Conservation (phyloP, 257 asterid species). For the Penstemon davidsonii region DNA sequence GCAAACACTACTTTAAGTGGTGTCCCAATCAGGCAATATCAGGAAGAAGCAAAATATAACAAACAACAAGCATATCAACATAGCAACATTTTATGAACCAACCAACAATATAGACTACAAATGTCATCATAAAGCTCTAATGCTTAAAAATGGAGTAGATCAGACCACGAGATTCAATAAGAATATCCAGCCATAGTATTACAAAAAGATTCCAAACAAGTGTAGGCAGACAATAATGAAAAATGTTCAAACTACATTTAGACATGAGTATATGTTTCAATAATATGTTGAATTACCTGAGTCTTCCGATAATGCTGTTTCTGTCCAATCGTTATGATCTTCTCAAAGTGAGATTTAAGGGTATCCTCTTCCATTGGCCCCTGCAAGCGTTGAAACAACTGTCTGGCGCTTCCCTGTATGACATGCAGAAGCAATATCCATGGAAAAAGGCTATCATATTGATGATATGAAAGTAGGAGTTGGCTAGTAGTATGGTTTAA, state of each 20-base stretch:
- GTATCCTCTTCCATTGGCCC: conserved; percentile 98
- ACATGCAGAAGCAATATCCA: conserved; percentile 33
- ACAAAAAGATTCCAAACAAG: not conserved
- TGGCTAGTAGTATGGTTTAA: conserved; percentile 5
- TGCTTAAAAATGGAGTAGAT: not conserved
- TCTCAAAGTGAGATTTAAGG: conserved; percentile 88
- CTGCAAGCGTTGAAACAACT: conserved; percentile 87
- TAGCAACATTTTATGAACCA: not conserved
- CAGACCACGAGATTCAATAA: not conserved
- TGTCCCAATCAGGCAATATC: not conserved
- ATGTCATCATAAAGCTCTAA: not conserved
- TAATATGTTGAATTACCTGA: conserved; percentile 53
- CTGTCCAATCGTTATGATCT: conserved; percentile 73
- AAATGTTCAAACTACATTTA: not conserved
- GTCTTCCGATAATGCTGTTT: conserved; percentile 55
- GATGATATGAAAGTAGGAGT: conserved; percentile 7
- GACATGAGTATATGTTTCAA: conserved; percentile 5
- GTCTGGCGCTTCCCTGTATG: conserved; percentile 94
- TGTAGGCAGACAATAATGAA: not conserved
- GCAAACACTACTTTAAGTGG: not conserved
- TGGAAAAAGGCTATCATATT: conserved; percentile 14
- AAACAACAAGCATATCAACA: not conserved
- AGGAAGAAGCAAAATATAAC: conserved; percentile 12
- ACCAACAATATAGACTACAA: not conserved
- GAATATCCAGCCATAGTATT: not conserved